Base-by-base conservation (phyloP, 176 grass and related monocot genomes). In the Microstegium vimineum region DNA sequence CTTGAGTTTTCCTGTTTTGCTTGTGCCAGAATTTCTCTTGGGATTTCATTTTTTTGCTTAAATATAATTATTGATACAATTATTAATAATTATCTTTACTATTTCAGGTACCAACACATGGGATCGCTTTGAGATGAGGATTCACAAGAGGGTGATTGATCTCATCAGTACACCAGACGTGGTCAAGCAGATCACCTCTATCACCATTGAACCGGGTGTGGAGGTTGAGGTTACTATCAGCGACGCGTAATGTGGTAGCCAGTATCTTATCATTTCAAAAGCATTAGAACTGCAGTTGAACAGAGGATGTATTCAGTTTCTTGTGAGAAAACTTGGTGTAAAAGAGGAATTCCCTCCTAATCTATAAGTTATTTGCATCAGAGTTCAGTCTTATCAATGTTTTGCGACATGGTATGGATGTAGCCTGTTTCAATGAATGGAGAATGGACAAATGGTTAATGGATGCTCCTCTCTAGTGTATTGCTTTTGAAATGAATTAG, bases 81-180 rank as follows among this genome's bases (percentile, higher is more conserved):
- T 35, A 36, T 25, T 40, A 31, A 41, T 32, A 57, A 23, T 57
- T 23, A 33, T 28, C 66, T 2, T 57, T 25, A 32, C 20, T 46
- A 8, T 68, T 87, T 65, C 56, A 90, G 88, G 91, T 62, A 93
- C 91, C 26, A 93, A 93, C 79, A 93, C 85, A 33, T 93, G 91
- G 91, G 88, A 93, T 83, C 82, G 79, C 16, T 90, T 93, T 69
- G 91, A 90, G 82, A 87, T 93, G 82, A 79, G 88, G 22, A 71
- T 90, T 16, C 85, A 93, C 82, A 93, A 93, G 79, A 93, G 88
- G 85, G 85, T 90, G 69, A 93, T 93, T n/a, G 91, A 90, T 80
- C 88, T 93, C 0, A 59, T 86, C 74, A 90, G 91, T 65, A 86
- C 88, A 16, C 79, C 91, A 0, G 88, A 90, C 7, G 88, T 93